Evolutionary conservation across 768 basidiomycete genomes (phyloP).

Genomic region (Amanita rubescens): DNA sequence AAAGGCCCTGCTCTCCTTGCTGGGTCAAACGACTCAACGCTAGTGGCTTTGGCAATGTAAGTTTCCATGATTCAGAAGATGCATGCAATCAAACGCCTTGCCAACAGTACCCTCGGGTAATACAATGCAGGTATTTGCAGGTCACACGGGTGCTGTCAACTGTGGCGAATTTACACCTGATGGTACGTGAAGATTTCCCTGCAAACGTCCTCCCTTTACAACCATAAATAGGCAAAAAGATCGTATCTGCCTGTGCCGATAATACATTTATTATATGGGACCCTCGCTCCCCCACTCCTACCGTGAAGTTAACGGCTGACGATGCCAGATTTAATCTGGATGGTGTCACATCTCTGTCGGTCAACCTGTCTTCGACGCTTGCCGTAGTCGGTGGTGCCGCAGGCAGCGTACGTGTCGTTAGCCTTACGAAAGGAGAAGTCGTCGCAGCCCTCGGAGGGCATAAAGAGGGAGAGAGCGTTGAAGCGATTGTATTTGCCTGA

Average conservation of each 20-base stretch:
- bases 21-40: constrained; percentile 87
- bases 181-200: constrained; percentile 34
- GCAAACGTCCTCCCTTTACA: not conserved
- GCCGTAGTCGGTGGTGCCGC: constrained; percentile 84
- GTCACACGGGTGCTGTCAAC: constrained; percentile 78
- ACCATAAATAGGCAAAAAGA: constrained; percentile 60
- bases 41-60: constrained; percentile 97
- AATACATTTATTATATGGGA: constrained; percentile 89
- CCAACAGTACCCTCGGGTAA: constrained; percentile 82
- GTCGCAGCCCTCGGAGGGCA: constrained; percentile 77
- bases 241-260: constrained; percentile 80
- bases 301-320: constrained; percentile 70
- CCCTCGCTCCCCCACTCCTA: constrained; percentile 65
- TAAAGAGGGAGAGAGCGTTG: constrained; percentile 80
- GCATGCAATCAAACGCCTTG: not conserved
- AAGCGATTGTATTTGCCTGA: constrained; percentile 82
- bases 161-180: constrained; percentile 91
- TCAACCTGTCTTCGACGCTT: constrained; percentile 84
- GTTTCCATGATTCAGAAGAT: constrained; percentile 18
- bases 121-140: constrained; percentile 94
- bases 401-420: constrained; percentile 84
- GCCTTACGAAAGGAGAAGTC: constrained; percentile 79
- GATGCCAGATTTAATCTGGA: constrained; percentile 74
- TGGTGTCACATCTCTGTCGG: constrained; percentile 79
- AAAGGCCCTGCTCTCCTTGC: constrained; percentile 83